Conservation (phyloP, 2,329 filamentous ascomycete genomes). For the Fusarium metavorans region DNA sequence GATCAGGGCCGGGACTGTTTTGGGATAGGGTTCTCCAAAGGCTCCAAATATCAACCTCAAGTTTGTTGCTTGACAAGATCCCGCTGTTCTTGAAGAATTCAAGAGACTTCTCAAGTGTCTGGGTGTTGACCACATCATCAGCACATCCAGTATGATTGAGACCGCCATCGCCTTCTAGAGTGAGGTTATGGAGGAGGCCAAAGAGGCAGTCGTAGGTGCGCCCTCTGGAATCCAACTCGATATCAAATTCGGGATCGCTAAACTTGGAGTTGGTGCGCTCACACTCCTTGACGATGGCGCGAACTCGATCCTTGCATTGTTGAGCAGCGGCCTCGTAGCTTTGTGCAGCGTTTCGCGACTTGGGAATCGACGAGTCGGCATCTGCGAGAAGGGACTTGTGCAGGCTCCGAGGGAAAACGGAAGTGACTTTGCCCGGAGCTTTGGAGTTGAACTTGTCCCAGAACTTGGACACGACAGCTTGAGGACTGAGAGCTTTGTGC, state of each 20-base stretch:
- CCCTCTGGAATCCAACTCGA: slow-evolving; percentile 55
- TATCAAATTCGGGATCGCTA: slow-evolving; percentile 59
- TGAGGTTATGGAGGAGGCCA: slow-evolving; percentile 43
- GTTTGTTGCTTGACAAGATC: slow-evolving; percentile 24
- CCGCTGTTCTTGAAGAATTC: slow-evolving; percentile 24
- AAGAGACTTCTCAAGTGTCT: slow-evolving; percentile 28
- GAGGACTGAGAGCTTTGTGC: slow-evolving; percentile 48
- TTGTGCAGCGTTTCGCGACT: slow-evolving; percentile 53
- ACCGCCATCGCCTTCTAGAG: slow-evolving; percentile 23
- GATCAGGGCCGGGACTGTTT: slow-evolving; percentile 1
- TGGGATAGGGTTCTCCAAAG: slow-evolving; percentile 23
- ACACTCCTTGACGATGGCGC: slow-evolving; percentile 56
- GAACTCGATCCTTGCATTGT: slow-evolving; percentile 55
- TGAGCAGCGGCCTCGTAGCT: slow-evolving; percentile 56
- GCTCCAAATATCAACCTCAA: slow-evolving; percentile 25
- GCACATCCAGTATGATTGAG: slow-evolving; percentile 6
- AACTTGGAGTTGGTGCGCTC: slow-evolving; percentile 60
- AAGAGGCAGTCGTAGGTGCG: slow-evolving; percentile 52
- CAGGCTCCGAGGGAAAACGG: slow-evolving; percentile 57
- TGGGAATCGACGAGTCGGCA: slow-evolving; percentile 38
- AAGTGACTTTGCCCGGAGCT: slow-evolving; percentile 57
- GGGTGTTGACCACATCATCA: neutral
- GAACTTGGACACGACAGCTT: slow-evolving; percentile 55
- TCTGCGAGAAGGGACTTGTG: slow-evolving; percentile 49
- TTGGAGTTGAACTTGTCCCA: slow-evolving; percentile 57